Percentiles rank a stretch among this genome's conserved stretches.
Evolutionary conservation across 495 filamentous ascomycete species (phyloP).

Genomic region (Penicillium soppii): DNA sequence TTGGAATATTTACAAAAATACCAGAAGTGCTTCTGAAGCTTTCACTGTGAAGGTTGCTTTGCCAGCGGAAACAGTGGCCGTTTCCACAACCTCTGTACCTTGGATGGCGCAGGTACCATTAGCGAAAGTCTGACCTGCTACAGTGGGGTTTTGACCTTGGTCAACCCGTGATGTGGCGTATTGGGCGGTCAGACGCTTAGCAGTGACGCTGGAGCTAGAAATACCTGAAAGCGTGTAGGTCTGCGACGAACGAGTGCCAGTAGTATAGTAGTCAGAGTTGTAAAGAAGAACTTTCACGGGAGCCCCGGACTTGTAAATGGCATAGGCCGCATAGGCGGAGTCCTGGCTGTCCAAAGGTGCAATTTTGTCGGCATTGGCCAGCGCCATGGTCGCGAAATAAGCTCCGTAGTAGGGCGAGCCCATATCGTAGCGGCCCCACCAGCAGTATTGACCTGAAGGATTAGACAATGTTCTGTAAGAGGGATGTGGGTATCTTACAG

Average conservation of each 20-base stretch:
- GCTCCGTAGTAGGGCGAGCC: slow-evolving; percentile 60
- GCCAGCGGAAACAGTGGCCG: slow-evolving; percentile 35
- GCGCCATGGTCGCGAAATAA: slow-evolving; percentile 51
- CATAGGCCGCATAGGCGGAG: slow-evolving; percentile 52
- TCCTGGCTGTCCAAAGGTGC: slow-evolving; percentile 50
- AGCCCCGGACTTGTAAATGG: slow-evolving; percentile 42
- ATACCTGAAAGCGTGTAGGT: slow-evolving; percentile 49
- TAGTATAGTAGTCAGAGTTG: slow-evolving; percentile 58
- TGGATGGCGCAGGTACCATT: slow-evolving; percentile 51
- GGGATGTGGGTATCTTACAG: slow-evolving; percentile 23
- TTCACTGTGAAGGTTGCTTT: slow-evolving; percentile 46
- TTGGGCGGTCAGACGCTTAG: slow-evolving; percentile 54
- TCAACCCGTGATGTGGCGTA: slow-evolving; percentile 51
- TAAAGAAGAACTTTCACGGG: slow-evolving; percentile 50
- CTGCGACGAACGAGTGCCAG: slow-evolving; percentile 44
- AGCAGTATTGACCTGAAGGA: slow-evolving; percentile 53
- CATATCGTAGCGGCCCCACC: slow-evolving; percentile 57
- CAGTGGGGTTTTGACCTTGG: slow-evolving; percentile 42
- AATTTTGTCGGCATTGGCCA: slow-evolving; percentile 51
- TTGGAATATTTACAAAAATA: slow-evolving; percentile 44
- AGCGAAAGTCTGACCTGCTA: slow-evolving; percentile 54
- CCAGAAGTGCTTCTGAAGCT: slow-evolving; percentile 55
- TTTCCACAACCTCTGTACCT: slow-evolving; percentile 46
- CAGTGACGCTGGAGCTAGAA: slow-evolving; percentile 32
- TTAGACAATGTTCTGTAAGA: neutral